Conservation (phyloP, 345 rosid species). For the Citrus trifoliata region DNA sequence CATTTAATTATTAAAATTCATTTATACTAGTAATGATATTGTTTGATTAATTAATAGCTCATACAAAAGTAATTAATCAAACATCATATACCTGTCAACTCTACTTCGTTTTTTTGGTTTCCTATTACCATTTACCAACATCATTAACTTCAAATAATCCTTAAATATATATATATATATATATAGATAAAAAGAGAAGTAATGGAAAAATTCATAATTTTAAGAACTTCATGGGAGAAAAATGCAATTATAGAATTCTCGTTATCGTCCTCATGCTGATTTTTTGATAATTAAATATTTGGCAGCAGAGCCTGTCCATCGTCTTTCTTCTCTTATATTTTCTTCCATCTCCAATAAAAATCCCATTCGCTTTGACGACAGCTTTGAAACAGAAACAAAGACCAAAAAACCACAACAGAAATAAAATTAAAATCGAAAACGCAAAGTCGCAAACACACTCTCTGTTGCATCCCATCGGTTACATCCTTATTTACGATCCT, state of each 20-base stretch:
- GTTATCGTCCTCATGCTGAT: background rate
- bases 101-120: background rate
- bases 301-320: background rate
- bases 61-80: background rate
- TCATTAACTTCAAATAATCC: background rate
- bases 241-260: background rate
- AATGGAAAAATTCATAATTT: background rate
- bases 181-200: background rate
- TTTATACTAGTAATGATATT: no score
- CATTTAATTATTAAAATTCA: no score
- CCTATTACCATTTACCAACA: background rate
- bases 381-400: constrained; percentile 7
- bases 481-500: constrained; percentile 31
- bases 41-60: background rate
- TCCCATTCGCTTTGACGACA: constrained; percentile 4
- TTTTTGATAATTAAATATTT: constrained; percentile 5
- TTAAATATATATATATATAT: no score
- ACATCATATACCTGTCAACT: background rate
- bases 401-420: background rate
- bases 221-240: background rate
- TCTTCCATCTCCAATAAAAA: background rate
- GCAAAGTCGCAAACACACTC: constrained; percentile 1
- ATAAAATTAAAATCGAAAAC: background rate
- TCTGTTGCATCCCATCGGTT: constrained; percentile 12
- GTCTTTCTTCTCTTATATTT: background rate